phyloP scores from a whole-genome alignment of 805 yeast genomes.

The Cyberlindnera saturnus region DNA sequence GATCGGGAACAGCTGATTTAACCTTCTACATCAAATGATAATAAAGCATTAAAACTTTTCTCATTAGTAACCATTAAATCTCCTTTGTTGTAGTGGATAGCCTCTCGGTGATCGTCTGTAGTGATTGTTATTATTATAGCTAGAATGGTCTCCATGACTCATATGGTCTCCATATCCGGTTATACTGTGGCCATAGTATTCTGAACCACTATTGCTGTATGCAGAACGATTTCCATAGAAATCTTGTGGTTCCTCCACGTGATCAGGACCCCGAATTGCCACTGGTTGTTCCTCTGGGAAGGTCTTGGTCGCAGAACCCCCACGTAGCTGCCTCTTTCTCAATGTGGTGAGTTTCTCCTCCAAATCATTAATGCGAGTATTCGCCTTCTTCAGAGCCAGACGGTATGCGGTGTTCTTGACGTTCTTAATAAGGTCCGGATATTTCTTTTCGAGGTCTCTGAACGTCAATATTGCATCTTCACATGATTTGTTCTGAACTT shows the following conservation, averaged over 20 bases:
- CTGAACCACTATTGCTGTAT: background rate
- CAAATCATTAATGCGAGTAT: slow-evolving; percentile 4
- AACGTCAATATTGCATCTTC: slow-evolving; percentile 1
- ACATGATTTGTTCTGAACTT: background rate
- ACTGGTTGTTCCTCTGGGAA: background rate
- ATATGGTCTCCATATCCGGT: background rate
- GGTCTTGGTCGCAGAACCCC: no score
- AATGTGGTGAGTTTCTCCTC: slow-evolving; percentile 1
- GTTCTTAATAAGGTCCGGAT: slow-evolving; percentile 4
- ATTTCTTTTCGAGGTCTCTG: slow-evolving; percentile 4
- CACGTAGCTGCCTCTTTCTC: background rate
- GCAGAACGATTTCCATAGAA: background rate
- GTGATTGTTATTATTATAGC: background rate
- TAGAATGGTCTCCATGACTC: background rate
- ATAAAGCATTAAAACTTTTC: background rate
- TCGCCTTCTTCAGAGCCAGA: slow-evolving; percentile 2
- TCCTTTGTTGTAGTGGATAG: background rate
- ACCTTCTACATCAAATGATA: no score
- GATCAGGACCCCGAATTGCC: background rate
- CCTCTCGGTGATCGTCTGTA: background rate
- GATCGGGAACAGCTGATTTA: no score
- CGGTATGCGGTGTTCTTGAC: slow-evolving; percentile 6
- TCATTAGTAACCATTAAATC: background rate
- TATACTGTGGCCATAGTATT: background rate
- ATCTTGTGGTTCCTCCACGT: slow-evolving; percentile 2